Evolutionary conservation across 2,329 filamentous ascomycete genomes (phyloP).

Genomic region (Neopestalotiopsis sp.): DNA sequence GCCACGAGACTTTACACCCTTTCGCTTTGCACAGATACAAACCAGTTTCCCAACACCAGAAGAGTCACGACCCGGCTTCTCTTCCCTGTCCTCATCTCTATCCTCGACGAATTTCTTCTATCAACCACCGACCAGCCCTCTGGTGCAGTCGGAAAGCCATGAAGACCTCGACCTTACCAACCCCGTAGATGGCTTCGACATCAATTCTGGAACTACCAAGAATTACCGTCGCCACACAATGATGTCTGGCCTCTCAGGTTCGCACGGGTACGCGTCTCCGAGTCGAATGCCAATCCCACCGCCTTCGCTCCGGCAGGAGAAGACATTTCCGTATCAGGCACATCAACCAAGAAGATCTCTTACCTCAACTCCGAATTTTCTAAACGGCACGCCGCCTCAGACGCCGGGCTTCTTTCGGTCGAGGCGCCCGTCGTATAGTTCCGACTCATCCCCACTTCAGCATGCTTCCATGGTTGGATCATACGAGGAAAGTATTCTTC

Average conservation of each 20-base stretch:
- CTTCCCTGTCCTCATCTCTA: constrained; percentile 73
- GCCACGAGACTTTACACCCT: constrained; percentile 54
- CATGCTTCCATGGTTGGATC: constrained; percentile 97
- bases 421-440: constrained; percentile 72
- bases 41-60: constrained; percentile 38
- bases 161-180: constrained; percentile 72
- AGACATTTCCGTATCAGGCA: constrained; percentile 71
- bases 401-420: constrained; percentile 56
- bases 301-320: constrained; percentile 60
- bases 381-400: constrained; percentile 51
- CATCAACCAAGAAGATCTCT: constrained; percentile 80
- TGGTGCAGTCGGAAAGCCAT: constrained; percentile 88
- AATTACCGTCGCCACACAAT: constrained; percentile 72
- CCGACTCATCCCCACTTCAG: constrained; percentile 78
- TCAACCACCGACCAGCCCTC: constrained; percentile 87
- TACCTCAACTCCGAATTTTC: constrained; percentile 59
- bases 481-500: constrained; percentile 95
- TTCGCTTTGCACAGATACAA: constrained; percentile 45
- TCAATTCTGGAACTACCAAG: constrained; percentile 42
- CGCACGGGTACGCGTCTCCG: constrained; percentile 46
- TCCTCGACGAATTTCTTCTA: constrained; percentile 78
- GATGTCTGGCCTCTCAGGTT: constrained; percentile 61
- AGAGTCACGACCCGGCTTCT: constrained; percentile 52
- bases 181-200: constrained; percentile 55
- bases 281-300: constrained; percentile 37